A percentile compares a stretch with the other conserved stretches of the same genome.
Conservation (phyloP, 2,329 filamentous ascomycete genomes). For the Leptographium flavum region DNA sequence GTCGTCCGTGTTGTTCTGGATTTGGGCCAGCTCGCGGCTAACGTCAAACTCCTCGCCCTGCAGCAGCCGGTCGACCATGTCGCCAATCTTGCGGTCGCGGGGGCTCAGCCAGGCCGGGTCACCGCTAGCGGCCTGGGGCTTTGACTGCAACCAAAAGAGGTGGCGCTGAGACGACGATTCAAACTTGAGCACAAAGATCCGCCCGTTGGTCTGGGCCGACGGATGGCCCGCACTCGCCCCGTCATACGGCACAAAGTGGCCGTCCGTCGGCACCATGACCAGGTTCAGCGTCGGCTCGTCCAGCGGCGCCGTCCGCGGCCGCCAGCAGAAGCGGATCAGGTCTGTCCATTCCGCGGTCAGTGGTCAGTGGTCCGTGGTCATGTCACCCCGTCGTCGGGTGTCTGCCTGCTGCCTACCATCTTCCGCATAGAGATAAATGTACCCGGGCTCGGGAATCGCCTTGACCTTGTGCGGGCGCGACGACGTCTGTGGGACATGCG, state of each 20-base stretch:
- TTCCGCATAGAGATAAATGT: slow-evolving; percentile 84
- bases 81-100: slow-evolving; percentile 73
- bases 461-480: slow-evolving; percentile 51
- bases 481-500: slow-evolving; percentile 1
- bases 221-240: slow-evolving; percentile 39
- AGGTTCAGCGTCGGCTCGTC: slow-evolving; percentile 74
- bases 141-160: slow-evolving; percentile 94
- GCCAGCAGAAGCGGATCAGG: slow-evolving; percentile 94
- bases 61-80: slow-evolving; percentile 71
- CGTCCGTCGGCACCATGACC: slow-evolving; percentile 85
- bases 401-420: too few relatives aligned
- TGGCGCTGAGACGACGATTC: slow-evolving; percentile 79
- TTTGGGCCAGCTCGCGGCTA: slow-evolving; percentile 51
- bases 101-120: slow-evolving; percentile 70
- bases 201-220: slow-evolving; percentile 61
- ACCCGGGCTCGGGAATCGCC: slow-evolving; percentile 60
- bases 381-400: too few relatives aligned
- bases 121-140: slow-evolving; percentile 55
- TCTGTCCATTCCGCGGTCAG: too few relatives aligned
- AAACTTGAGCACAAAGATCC: slow-evolving; percentile 90
- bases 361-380: too few relatives aligned
- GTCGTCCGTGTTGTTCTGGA: slow-evolving; percentile 35
- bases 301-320: slow-evolving; percentile 56
- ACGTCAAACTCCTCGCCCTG: slow-evolving; percentile 85
- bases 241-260: slow-evolving; percentile 73